Percentiles rank a stretch among this genome's conserved stretches.
phyloP scores from a whole-genome alignment of 768 basidiomycete species.

The Mycena capillaripes region DNA sequence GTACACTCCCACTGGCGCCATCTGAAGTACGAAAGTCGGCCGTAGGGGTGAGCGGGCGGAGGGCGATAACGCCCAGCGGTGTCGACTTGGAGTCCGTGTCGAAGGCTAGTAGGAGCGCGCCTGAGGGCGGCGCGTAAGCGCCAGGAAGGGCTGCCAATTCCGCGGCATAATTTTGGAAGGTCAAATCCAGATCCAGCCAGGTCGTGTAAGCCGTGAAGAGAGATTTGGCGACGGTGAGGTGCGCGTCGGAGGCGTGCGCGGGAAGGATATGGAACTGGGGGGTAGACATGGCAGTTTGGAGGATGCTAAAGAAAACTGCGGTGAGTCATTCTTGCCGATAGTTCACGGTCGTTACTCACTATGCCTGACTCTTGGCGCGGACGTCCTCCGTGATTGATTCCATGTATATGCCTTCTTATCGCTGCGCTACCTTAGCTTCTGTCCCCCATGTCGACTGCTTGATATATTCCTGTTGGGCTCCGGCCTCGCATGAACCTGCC shows the following conservation, averaged over 20 bases:
- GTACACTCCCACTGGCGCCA: background rate
- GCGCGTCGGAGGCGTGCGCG: background rate
- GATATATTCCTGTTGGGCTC: no score
- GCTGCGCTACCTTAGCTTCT: no score
- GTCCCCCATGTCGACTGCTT: no score
- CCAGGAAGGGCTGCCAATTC: background rate
- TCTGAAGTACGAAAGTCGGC: background rate
- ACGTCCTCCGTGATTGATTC: no score
- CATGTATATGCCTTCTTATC: no score
- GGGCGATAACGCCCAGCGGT: background rate
- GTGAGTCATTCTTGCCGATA: no score
- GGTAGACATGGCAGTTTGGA: no score
- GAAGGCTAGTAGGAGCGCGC: background rate
- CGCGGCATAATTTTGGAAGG: background rate
- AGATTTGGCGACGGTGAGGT: background rate
- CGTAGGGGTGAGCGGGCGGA: background rate
- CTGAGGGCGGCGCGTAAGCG: background rate
- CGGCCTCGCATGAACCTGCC: no score
- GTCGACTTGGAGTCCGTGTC: background rate
- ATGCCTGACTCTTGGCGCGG: no score
- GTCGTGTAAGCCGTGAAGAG: constrained; percentile 4
- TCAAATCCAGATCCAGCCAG: background rate
- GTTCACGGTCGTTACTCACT: no score
- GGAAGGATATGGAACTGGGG: background rate
- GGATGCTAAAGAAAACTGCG: no score